These are phyloP conservation scores for Calonectria ilicicola DNA, from an alignment of 2,329 filamentous ascomycete genomes.

Conservation along the genomic window DNA sequence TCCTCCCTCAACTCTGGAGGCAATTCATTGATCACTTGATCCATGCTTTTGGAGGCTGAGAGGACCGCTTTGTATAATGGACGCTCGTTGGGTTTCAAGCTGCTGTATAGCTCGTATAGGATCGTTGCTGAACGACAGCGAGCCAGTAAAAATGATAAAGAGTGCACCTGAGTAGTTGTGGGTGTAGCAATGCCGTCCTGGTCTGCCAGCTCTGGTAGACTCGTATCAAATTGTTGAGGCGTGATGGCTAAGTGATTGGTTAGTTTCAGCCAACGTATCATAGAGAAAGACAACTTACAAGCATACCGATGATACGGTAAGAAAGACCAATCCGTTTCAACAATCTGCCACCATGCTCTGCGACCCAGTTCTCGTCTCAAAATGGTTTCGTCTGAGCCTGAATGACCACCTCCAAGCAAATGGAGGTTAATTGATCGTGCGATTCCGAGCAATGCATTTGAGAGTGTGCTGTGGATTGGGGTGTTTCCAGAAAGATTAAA, in stretches of 20 bases:
- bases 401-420: background rate
- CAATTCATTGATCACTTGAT: background rate
- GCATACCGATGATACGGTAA: background rate
- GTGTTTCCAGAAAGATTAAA: background rate
- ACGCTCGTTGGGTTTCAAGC: background rate
- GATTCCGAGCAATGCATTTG: background rate
- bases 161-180: background rate
- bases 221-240: background rate
- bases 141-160: background rate
- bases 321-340: background rate
- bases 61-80: background rate
- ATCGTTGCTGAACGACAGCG: background rate
- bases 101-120: background rate
- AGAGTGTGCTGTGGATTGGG: background rate
- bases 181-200: background rate
- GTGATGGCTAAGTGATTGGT: background rate
- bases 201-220: background rate
- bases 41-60: background rate
- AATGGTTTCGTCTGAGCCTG: background rate
- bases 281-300: background rate
- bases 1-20: background rate
- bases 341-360: background rate
- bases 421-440: background rate
- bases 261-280: background rate
- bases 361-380: background rate